phyloP scores from a whole-genome alignment of 106 monocot genomes.

The Dendrobium officinale region DNA sequence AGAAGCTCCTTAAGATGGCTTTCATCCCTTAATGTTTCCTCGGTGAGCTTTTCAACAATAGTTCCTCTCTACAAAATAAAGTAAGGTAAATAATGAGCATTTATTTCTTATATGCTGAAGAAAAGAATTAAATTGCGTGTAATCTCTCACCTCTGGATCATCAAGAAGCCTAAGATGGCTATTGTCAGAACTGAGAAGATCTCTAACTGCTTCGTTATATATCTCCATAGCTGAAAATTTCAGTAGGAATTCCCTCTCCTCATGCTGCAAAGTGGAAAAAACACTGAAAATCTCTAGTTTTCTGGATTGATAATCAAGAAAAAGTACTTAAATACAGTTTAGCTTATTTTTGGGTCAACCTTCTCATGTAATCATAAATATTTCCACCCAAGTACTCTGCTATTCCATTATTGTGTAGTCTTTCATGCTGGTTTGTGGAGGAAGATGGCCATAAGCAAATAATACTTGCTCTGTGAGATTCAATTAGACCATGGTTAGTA shows the following conservation, averaged over 20 bases:
- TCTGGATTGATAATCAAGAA: neutral
- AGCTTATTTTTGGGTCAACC: constrained; percentile 16
- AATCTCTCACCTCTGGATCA: constrained; percentile 63
- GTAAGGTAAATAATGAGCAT: neutral
- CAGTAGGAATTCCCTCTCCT: constrained; percentile 51
- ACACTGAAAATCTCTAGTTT: neutral
- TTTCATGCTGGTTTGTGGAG: constrained; percentile 82
- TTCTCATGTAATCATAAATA: constrained; percentile 67
- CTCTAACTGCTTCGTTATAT: constrained; percentile 72
- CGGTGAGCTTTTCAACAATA: constrained; percentile 60
- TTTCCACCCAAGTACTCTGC: constrained; percentile 53
- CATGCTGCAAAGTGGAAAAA: constrained; percentile 34
- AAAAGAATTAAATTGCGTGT: neutral
- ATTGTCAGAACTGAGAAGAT: constrained; percentile 48
- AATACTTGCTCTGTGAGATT: constrained; percentile 54
- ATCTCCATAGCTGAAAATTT: constrained; percentile 82
- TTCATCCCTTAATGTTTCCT: constrained; percentile 47
- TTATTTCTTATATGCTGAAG: neutral
- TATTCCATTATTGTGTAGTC: constrained; percentile 71
- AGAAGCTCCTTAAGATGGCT: constrained; percentile 56
- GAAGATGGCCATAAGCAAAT: constrained; percentile 89
- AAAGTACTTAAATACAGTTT: neutral
- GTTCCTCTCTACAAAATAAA: constrained; percentile 56
- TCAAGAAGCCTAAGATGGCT: constrained; percentile 67
- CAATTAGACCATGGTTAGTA: neutral